A percentile compares a stretch with the other conserved stretches of the same genome.
Conservation (phyloP, 1,284 basidiomycete species). For the Mycena sp. region DNA sequence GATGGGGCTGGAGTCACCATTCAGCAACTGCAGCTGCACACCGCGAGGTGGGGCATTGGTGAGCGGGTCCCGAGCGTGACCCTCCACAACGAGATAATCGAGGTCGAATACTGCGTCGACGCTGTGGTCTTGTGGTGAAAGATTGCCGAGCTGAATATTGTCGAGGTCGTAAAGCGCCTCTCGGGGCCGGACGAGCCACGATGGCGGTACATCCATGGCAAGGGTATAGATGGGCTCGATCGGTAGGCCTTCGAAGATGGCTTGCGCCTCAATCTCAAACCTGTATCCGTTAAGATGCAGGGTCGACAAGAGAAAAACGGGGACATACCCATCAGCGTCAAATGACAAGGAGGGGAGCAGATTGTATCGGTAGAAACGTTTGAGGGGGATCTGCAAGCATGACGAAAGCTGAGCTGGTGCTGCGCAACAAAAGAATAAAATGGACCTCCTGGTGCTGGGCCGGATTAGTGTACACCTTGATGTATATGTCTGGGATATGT, state of each 20-base stretch:
- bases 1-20: no score
- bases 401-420: slow-evolving; percentile 6
- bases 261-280: slow-evolving; percentile 59
- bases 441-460: slow-evolving; percentile 70
- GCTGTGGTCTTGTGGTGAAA: slow-evolving; percentile 66
- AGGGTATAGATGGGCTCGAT: no score
- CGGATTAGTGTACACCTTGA: slow-evolving; percentile 85
- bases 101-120: slow-evolving; percentile 89
- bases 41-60: slow-evolving; percentile 81
- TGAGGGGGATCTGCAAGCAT: slow-evolving; percentile 85
- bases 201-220: slow-evolving; percentile 87
- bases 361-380: slow-evolving; percentile 92
- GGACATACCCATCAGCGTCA: slow-evolving; percentile 73
- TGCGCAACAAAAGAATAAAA: neutral
- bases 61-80: slow-evolving; percentile 84
- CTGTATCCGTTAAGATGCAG: slow-evolving; percentile 45
- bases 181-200: slow-evolving; percentile 93
- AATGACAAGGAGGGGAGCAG: slow-evolving; percentile 71
- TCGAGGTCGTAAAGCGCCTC: slow-evolving; percentile 94
- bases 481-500: slow-evolving; percentile 67
- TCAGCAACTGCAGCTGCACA: slow-evolving; percentile 82
- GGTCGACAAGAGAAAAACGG: neutral
- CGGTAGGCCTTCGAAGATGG: slow-evolving; percentile 64
- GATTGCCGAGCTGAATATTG: slow-evolving; percentile 86
- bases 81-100: slow-evolving; percentile 93